Percentiles rank a stretch among this genome's conserved stretches.
These are phyloP conservation scores for Penicillium macrosclerotiorum DNA, from an alignment of 495 filamentous ascomycete species.

Conservation along the genomic window DNA sequence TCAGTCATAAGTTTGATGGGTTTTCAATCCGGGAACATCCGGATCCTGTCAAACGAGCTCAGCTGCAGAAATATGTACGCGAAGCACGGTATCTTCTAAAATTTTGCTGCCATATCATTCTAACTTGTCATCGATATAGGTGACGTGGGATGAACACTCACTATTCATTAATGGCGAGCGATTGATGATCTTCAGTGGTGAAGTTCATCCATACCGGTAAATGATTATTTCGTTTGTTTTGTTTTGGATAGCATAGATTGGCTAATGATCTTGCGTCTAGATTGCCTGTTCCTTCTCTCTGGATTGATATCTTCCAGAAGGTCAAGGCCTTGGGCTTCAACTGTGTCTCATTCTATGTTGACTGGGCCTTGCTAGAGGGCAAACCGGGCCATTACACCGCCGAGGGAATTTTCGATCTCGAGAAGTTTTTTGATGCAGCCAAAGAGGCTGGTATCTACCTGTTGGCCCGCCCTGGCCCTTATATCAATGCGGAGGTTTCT, in stretches of 20 bases:
- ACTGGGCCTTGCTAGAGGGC: slow-evolving; percentile 81
- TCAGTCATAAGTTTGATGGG: slow-evolving; percentile 36
- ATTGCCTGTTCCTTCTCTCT: slow-evolving; percentile 69
- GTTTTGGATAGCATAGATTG: no score
- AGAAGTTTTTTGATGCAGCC: slow-evolving; percentile 72
- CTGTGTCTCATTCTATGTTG: slow-evolving; percentile 69
- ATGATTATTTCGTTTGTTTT: neutral
- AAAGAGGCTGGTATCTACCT: slow-evolving; percentile 68
- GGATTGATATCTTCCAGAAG: slow-evolving; percentile 76
- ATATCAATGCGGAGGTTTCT: slow-evolving; percentile 65
- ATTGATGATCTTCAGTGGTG: slow-evolving; percentile 69
- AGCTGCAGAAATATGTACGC: slow-evolving; percentile 41
- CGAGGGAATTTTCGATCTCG: slow-evolving; percentile 65
- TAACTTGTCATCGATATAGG: slow-evolving; percentile 28
- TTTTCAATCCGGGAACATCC: slow-evolving; percentile 38
- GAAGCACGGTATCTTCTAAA: no score
- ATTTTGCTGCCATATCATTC: neutral
- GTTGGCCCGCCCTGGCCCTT: slow-evolving; percentile 68
- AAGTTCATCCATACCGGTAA: slow-evolving; percentile 68
- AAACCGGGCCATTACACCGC: slow-evolving; percentile 65
- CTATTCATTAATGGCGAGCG: slow-evolving; percentile 70
- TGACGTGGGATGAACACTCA: slow-evolving; percentile 76
- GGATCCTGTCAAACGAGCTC: slow-evolving; percentile 32
- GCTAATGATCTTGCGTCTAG: no score
- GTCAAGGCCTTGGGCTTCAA: slow-evolving; percentile 76